A percentile compares a stretch with the other conserved stretches of the same genome.
These are phyloP conservation scores for Spiraea crenata DNA, from an alignment of 331 rosid species.

Conservation along the genomic window DNA sequence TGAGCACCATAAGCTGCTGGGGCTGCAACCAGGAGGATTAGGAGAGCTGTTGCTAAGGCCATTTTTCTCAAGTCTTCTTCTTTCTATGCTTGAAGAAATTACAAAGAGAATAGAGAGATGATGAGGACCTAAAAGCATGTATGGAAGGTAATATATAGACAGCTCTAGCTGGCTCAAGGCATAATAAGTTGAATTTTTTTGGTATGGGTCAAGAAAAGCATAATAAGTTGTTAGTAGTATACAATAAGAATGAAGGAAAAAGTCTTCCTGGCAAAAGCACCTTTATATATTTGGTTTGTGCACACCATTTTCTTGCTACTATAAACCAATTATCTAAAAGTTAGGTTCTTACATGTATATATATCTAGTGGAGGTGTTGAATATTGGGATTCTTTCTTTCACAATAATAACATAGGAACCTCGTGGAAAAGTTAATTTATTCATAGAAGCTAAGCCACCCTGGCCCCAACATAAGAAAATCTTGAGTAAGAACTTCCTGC, in stretches of 20 bases:
- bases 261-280: slow-evolving; percentile 2
- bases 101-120: not conserved
- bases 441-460: too few relatives aligned
- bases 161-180: not conserved
- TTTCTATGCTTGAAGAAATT: not conserved
- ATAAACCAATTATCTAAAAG: not conserved
- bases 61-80: slow-evolving; percentile 11
- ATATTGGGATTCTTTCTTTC: not conserved
- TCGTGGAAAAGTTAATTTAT: too few relatives aligned
- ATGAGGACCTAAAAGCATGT: not conserved
- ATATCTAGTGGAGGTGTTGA: not conserved
- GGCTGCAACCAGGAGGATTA: slow-evolving; percentile 39
- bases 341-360: not conserved
- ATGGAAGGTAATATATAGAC: not conserved
- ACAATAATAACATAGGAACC: too few relatives aligned
- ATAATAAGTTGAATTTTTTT: too few relatives aligned
- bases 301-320: not conserved
- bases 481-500: too few relatives aligned
- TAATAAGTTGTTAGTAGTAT: slow-evolving; percentile 3
- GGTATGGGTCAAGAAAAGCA: not conserved
- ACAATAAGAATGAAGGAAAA: not conserved
- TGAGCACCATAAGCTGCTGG: slow-evolving; percentile 45
- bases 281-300: not conserved
- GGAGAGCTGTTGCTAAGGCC: slow-evolving; percentile 32
- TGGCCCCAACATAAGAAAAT: too few relatives aligned